Conservation (phyloP, 139 green algal species). For the Coccomyxa sp. region DNA sequence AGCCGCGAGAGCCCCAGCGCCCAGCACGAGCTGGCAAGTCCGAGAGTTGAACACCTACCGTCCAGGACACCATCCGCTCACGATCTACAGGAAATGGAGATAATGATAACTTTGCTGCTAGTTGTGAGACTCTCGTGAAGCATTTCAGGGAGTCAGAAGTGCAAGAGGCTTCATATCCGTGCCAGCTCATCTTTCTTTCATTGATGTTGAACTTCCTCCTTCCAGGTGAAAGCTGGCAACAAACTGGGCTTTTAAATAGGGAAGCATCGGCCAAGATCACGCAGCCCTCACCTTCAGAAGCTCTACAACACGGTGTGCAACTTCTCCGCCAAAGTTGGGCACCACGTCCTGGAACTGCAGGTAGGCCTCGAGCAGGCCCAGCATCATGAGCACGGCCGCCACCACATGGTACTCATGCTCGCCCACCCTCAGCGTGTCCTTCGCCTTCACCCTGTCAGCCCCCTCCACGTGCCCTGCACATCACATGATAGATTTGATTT, state of each 20-base stretch:
- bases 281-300: constrained; percentile 52
- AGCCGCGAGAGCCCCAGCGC: constrained; percentile 84
- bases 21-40: constrained; percentile 86
- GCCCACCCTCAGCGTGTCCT: constrained; percentile 26
- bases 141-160: background rate
- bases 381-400: constrained; percentile 59
- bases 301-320: constrained; percentile 68
- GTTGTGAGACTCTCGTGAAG: no score
- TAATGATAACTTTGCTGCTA: background rate
- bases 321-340: constrained; percentile 47
- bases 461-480: constrained; percentile 52
- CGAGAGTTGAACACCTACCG: constrained; percentile 75
- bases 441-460: constrained; percentile 22
- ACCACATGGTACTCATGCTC: constrained; percentile 52
- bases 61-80: no score
- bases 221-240: no score
- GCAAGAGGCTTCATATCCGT: no score
- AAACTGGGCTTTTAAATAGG: no score
- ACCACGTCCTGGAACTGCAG: constrained; percentile 28
- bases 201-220: no score
- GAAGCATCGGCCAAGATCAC: no score
- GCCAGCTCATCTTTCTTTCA: no score
- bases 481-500: background rate
- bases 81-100: background rate
- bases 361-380: constrained; percentile 59